Evolutionary conservation across 108 stramenopile species (phyloP), one percentile per base, ranked within the genome.

Genomic region (Skeletonema costatum): DNA sequence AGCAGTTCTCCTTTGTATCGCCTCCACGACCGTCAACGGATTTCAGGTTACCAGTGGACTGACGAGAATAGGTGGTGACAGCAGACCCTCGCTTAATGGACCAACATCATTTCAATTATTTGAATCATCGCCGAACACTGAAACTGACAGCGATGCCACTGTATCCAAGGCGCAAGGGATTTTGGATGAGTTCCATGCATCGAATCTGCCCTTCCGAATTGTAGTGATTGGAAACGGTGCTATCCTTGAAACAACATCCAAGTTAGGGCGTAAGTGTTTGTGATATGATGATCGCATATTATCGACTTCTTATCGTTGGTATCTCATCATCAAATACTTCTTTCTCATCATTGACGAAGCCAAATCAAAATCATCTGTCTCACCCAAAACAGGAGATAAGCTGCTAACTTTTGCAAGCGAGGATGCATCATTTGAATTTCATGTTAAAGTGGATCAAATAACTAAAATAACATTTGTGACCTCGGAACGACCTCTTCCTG

Each of bases 141-240:
- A 48, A n/a, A 4, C 46, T 48, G 46, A 48, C 2, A 48, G 46
- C 46, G 46, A 48, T n/a, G n/a, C 16, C 50, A 7, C 19, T 51
- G 50, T 61, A 30, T 64, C 73, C 29, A 63, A 70, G 32, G 50
- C 70, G 33, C 70, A 81, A 33, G 32, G 13, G 21, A 75, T 81
- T 48, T 58, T 85, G 71, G 31, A 74, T 19, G 80, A 88, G 12
- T 58, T 94, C n/a, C 88, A 87, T 67, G 32, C 69, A 67, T 90
- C 89, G 11, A 64, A 81, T 11, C 79, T 82, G 16, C 59, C 67
- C 9, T 94, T 94, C 70, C 88, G 93, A 12, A 89, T 91, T 63
- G 85, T 94, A 13, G 93, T 94, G 21, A 81, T 95, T 48, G 93
- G 91, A 10, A 91, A 91, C 77, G 93, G 91, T 48, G 90, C 93